Evolutionary conservation across 176 grass and related monocot genomes (phyloP).

Genomic region (Avena atlantica): DNA sequence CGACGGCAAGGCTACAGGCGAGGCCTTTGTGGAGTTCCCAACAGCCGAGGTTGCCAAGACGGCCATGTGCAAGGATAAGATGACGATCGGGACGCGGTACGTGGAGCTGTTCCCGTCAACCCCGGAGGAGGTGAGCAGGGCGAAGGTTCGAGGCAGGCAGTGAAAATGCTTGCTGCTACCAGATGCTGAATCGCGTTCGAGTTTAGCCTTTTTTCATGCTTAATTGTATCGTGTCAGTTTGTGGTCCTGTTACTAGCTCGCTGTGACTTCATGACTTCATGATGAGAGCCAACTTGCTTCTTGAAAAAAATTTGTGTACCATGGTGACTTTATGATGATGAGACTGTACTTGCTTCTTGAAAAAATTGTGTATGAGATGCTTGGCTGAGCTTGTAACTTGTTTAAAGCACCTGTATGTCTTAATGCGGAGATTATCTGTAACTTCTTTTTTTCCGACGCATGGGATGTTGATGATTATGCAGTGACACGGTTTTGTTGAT

Average conservation of each 20-base stretch:
- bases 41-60: conserved; percentile 77
- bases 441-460: neutral
- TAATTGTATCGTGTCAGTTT: conserved; percentile 37
- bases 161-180: conserved; percentile 9
- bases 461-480: neutral
- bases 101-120: conserved; percentile 89
- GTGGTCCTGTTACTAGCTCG: conserved; percentile 7
- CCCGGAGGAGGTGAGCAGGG: conserved; percentile 68
- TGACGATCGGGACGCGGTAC: conserved; percentile 89
- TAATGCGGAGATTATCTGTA: neutral
- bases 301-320: neutral
- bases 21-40: conserved; percentile 81
- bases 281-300: conserved; percentile 4
- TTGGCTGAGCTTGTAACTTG: neutral
- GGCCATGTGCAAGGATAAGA: conserved; percentile 95
- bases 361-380: conserved; percentile 11
- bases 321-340: neutral
- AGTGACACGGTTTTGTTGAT: neutral
- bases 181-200: neutral
- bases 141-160: conserved; percentile 62
- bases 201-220: conserved; percentile 24
- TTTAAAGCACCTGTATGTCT: neutral
- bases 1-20: conserved; percentile 79
- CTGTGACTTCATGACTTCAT: conserved; percentile 26
- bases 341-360: neutral